phyloP scores from a whole-genome alignment of 2,329 filamentous ascomycete genomes.

The Blumeria graminis region DNA sequence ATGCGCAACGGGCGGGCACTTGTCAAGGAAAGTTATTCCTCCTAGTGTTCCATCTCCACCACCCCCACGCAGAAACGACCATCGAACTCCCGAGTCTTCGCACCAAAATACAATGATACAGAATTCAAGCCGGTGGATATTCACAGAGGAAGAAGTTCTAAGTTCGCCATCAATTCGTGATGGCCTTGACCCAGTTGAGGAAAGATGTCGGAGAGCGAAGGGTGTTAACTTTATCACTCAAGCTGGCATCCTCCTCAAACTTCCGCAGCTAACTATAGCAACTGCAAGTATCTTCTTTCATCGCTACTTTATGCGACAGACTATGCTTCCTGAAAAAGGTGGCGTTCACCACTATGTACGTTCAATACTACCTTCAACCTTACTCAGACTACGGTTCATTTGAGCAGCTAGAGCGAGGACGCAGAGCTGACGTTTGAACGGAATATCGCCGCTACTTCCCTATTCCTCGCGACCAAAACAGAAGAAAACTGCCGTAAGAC shows the following conservation, averaged over 20 bases:
- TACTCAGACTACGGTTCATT: slow-evolving; percentile 2
- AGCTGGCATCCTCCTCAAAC: slow-evolving; percentile 72
- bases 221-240: slow-evolving; percentile 94
- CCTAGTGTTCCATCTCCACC: slow-evolving; percentile 38
- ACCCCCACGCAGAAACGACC: slow-evolving; percentile 15
- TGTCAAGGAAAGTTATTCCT: slow-evolving; percentile 18
- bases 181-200: slow-evolving; percentile 52
- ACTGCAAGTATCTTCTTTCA: slow-evolving; percentile 91
- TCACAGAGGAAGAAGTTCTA: slow-evolving; percentile 57
- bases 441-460: slow-evolving; percentile 68
- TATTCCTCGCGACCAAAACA: slow-evolving; percentile 91
- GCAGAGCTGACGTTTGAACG: slow-evolving; percentile 15
- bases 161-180: slow-evolving; percentile 69
- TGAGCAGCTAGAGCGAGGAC: slow-evolving; percentile 2
- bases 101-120: slow-evolving; percentile 16
- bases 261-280: slow-evolving; percentile 77
- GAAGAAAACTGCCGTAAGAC: slow-evolving; percentile 95
- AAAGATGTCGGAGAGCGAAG: slow-evolving; percentile 62
- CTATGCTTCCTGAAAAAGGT: slow-evolving; percentile 48
- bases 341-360: slow-evolving; percentile 78
- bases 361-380: slow-evolving; percentile 10
- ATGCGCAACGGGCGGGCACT: not conserved
- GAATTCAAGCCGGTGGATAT: slow-evolving; percentile 53
- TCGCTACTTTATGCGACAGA: slow-evolving; percentile 79
- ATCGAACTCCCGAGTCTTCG: slow-evolving; percentile 2